Percentiles rank a stretch among this genome's conserved stretches.
Conservation (phyloP, 108 stramenopile genomes). For the Cyclotella atomus region DNA sequence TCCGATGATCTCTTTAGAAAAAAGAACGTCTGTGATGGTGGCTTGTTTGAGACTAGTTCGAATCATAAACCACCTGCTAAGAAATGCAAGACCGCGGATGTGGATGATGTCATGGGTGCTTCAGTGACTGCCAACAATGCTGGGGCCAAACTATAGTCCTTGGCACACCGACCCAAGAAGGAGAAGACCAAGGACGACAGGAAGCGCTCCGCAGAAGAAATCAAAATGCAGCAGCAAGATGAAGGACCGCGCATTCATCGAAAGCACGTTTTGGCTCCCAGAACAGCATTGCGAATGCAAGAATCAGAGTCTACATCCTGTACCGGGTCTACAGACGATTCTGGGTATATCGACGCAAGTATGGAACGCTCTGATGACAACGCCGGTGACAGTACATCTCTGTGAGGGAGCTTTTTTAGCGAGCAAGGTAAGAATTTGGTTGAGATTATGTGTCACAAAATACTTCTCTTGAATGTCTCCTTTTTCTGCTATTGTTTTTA, state of each 20-base stretch:
- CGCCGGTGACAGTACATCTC: constrained; percentile 20
- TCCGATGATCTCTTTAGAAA: no score
- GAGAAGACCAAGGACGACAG: neutral
- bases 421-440: constrained; percentile 46
- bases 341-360: constrained; percentile 78
- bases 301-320: constrained; percentile 55
- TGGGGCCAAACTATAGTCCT: constrained; percentile 71
- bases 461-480: neutral
- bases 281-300: constrained; percentile 13
- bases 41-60: neutral
- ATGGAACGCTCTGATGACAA: constrained; percentile 65
- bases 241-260: neutral
- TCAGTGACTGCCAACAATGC: constrained; percentile 90
- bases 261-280: neutral
- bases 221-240: neutral
- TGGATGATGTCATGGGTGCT: constrained; percentile 80
- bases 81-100: neutral
- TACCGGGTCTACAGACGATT: constrained; percentile 80
- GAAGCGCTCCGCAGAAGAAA: neutral
- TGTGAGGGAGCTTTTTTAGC: neutral
- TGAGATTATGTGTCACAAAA: neutral
- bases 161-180: constrained; percentile 58
- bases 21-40: no score
- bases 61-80: neutral
- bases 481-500: neutral